phyloP scores from a whole-genome alignment of 352 stramenopile genomes.

The Globisporangium orthogonon region DNA sequence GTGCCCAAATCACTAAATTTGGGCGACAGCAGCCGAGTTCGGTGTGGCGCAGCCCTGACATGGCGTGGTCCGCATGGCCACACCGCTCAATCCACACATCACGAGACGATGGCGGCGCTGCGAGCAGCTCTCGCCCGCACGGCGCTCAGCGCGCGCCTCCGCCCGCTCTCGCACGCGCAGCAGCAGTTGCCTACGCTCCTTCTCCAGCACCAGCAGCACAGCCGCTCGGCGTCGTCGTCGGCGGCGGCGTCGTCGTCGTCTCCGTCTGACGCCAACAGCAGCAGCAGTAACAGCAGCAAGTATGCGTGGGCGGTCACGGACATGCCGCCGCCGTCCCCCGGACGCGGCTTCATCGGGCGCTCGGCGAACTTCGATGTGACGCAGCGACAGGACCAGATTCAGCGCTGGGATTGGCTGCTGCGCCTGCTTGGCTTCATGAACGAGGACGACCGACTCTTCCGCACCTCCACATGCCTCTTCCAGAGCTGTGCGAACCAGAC shows the following conservation, averaged over 20 bases:
- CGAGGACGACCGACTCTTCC: conserved; percentile 75
- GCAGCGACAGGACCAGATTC: conserved; percentile 41
- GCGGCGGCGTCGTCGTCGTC: not conserved
- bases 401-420: conserved; percentile 79
- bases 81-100: not conserved
- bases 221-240: conserved; percentile 19
- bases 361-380: conserved; percentile 83
- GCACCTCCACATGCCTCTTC: conserved; percentile 65
- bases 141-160: conserved; percentile 3
- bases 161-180: not conserved
- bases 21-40: not conserved
- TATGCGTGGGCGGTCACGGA: conserved; percentile 70
- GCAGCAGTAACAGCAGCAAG: conserved; percentile 21
- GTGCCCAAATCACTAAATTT: too few species aligned
- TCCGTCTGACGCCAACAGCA: conserved; percentile 3
- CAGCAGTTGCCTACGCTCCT: conserved; percentile 2
- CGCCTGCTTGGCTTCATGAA: conserved; percentile 85
- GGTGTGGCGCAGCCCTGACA: not conserved
- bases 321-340: conserved; percentile 73
- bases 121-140: conserved; percentile 8
- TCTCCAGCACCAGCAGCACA: conserved; percentile 1
- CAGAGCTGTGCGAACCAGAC: conserved; percentile 85
- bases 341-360: conserved; percentile 56
- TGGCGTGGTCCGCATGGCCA: not conserved
- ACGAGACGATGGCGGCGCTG: conserved; percentile 5